Evolutionary conservation across 1,139 yeast species (phyloP).

Genomic region (Sugiyamaella japonica): DNA sequence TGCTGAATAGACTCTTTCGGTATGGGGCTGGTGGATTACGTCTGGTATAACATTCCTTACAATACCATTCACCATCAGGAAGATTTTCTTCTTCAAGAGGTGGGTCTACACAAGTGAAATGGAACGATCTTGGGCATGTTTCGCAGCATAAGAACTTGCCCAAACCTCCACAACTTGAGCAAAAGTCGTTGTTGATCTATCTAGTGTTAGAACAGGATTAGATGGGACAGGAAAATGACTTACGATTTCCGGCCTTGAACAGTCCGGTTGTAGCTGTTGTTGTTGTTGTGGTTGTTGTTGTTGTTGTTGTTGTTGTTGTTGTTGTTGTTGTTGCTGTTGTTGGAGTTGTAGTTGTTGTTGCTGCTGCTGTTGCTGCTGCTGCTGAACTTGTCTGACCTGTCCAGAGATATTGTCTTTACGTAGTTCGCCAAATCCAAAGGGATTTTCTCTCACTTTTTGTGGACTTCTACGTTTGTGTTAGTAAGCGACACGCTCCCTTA

Average conservation of each 20-base stretch:
- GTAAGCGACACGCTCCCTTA: background rate
- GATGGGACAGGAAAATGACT: background rate
- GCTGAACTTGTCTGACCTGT: constrained; percentile 22
- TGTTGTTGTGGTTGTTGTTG: constrained; percentile 12
- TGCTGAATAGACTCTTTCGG: constrained; percentile 54
- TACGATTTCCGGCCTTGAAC: constrained; percentile 12
- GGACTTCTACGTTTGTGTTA: constrained; percentile 21
- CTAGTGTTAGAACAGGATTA: background rate
- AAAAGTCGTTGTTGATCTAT: constrained; percentile 76
- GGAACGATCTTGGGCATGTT: constrained; percentile 87
- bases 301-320: constrained; percentile 15
- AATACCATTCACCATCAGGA: constrained; percentile 90
- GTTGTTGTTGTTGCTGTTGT: constrained; percentile 11
- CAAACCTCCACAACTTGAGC: constrained; percentile 82
- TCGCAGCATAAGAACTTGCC: constrained; percentile 94
- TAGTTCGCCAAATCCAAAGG: constrained; percentile 23
- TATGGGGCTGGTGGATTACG: constrained; percentile 40
- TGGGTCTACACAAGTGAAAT: constrained; percentile 87
- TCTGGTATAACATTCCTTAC: constrained; percentile 60
- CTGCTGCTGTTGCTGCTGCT: constrained; percentile 15
- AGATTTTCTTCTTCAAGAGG: constrained; percentile 72
- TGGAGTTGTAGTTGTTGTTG: too few species aligned
- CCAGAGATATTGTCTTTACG: constrained; percentile 17
- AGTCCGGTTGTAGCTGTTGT: too few species aligned
- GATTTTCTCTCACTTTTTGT: constrained; percentile 23